Evolutionary conservation across 495 filamentous ascomycete genomes (phyloP), one percentile per base, ranked within the genome.

Genomic region (Aspergillus incahuasiensis): DNA sequence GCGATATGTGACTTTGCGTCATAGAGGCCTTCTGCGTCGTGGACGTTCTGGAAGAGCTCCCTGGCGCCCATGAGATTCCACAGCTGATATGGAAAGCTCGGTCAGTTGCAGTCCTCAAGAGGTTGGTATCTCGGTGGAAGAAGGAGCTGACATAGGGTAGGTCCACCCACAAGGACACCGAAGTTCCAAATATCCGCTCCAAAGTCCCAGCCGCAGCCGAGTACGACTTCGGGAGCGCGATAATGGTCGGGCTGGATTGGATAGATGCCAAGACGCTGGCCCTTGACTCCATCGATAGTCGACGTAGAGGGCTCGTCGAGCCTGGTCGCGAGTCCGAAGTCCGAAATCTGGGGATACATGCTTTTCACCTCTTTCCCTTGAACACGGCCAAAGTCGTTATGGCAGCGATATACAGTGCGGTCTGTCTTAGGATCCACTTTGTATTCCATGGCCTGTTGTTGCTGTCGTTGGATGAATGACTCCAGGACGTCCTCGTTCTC

Each of bases 321-420:
- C 35, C 86, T 86, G 63, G 86, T 82, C 2, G 89, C 88, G 11
- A 89, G 73, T 46, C 89, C 89, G 66, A 92, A 91, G 73, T 91
- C 89, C 68, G 85, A 87, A 58, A 91, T 89, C 74, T 91, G 89
- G 57, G 60, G 61, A 28, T 24, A 25, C 24, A 63, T 47, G 19
- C 62, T 65, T 12, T 53, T 52, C 12, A 57, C 39, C 32, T 48
- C 45, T 45, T 56, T 62, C 20, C 1, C 13, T 19, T 57, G 45
- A 11, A 70, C 35, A 41, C 52, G 47, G 30, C 68, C 68, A 55
- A 71, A 71, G 39, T 68, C 42, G 24, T 58, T 57, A 16, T 52
- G 46, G 18, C 57, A 51, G 47, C 51, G 57, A 24, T 60, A 60
- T 30, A 60, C 46, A 0, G 52, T 38, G 20, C 52, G 52, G 32